Conservation (phyloP, 345 rosid genomes). For the Conringia planisiliqua region DNA sequence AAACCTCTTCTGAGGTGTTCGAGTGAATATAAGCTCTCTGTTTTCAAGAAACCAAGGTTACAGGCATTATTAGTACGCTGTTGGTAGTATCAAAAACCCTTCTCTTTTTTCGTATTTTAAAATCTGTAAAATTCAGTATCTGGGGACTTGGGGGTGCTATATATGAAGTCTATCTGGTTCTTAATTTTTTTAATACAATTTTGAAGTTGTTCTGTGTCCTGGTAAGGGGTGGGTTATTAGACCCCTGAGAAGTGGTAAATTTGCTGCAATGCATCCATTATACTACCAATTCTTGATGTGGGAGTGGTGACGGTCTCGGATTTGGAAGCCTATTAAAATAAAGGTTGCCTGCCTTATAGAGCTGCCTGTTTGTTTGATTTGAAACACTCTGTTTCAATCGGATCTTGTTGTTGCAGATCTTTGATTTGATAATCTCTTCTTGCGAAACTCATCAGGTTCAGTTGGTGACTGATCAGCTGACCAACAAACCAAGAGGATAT, state of each 20-base stretch:
- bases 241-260: conserved; percentile 57
- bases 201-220: conserved; percentile 51
- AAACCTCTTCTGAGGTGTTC: conserved; percentile 27
- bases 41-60: conserved; percentile 53
- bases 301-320: conserved; percentile 79
- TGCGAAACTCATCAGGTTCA: conserved; percentile 58
- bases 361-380: conserved; percentile 29
- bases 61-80: neutral
- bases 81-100: conserved; percentile 51
- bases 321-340: conserved; percentile 62
- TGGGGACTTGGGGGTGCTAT: conserved; percentile 33
- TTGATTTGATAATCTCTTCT: conserved; percentile 33
- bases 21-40: conserved; percentile 45
- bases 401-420: neutral
- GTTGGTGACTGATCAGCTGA: conserved; percentile 57
- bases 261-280: conserved; percentile 61
- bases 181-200: conserved; percentile 29
- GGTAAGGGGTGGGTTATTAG: conserved; percentile 85
- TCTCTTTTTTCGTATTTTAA: conserved; percentile 43
- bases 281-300: conserved; percentile 56
- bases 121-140: conserved; percentile 45
- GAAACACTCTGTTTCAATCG: neutral
- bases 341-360: conserved; percentile 68
- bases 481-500: conserved; percentile 87
- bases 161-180: conserved; percentile 63